phyloP scores from a whole-genome alignment of 163 green algal species.

The Prototheca cutis region DNA sequence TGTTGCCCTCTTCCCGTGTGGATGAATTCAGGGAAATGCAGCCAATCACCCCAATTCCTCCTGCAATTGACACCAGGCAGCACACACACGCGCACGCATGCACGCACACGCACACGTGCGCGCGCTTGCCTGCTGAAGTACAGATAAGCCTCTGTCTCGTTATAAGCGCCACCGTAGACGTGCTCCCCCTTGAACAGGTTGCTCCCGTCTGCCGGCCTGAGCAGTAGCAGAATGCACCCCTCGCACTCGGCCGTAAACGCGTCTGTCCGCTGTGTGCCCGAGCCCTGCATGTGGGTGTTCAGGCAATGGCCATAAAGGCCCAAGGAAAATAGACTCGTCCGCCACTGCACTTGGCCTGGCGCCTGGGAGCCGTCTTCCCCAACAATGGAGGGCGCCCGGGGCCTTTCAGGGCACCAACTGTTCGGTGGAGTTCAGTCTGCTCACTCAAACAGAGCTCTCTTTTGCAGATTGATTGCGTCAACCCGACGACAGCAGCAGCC shows the following conservation, averaged over 20 bases:
- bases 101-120: too few relatives aligned
- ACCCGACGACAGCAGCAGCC: neutral
- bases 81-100: too few relatives aligned
- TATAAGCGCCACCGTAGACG: conserved; percentile 86
- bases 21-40: too few relatives aligned
- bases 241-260: conserved; percentile 56
- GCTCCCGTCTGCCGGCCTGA: conserved; percentile 51
- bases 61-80: too few relatives aligned
- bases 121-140: conserved; percentile 90
- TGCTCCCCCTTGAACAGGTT: conserved; percentile 75
- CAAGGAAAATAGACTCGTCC: too few relatives aligned
- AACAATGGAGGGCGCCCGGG: too few relatives aligned
- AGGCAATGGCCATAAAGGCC: too few relatives aligned
- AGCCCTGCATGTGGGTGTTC: too few relatives aligned
- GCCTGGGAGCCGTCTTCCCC: too few relatives aligned
- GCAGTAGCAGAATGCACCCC: conserved; percentile 72
- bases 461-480: neutral
- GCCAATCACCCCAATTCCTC: too few relatives aligned
- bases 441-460: neutral
- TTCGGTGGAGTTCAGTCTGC: neutral
- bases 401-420: conserved; percentile 11
- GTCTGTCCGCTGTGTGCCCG: conserved; percentile 28
- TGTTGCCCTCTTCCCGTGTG: too few relatives aligned
- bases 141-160: conserved; percentile 91
- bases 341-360: too few relatives aligned